A percentile compares a stretch with the other conserved stretches of the same genome.
Evolutionary conservation across 2,329 filamentous ascomycete species (phyloP).

Genomic region (Ophiosphaerella herpotricha): DNA sequence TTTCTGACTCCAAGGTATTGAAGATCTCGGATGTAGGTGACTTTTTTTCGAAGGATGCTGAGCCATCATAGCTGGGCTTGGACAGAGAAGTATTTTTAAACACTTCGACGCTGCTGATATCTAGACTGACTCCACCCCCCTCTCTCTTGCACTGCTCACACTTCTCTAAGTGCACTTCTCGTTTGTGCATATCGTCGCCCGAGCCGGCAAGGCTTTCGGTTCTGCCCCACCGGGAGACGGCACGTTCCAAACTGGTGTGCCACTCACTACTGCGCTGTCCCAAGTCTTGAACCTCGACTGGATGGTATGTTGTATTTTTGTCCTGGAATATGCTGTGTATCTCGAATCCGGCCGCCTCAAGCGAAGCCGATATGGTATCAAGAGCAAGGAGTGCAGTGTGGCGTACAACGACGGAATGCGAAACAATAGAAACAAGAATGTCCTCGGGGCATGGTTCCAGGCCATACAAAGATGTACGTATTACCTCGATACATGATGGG

Average conservation of each 20-base stretch:
- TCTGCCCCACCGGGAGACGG: constrained; percentile 36
- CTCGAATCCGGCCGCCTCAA: constrained; percentile 65
- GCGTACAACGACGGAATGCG: constrained; percentile 68
- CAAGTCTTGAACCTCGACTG: constrained; percentile 18
- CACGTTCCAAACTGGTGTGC: constrained; percentile 42
- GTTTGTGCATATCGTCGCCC: constrained; percentile 34
- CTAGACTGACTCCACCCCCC: constrained; percentile 27
- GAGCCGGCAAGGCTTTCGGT: constrained; percentile 12
- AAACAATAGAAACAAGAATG: constrained; percentile 72
- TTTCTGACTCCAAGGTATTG: constrained; percentile 18
- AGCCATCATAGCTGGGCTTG: constrained; percentile 18
- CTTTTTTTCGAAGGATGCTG: constrained; percentile 8
- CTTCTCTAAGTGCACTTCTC: constrained; percentile 37
- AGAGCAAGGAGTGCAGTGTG: constrained; percentile 54
- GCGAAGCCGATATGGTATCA: constrained; percentile 48
- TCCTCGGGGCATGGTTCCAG: constrained; percentile 57
- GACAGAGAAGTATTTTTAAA: constrained; percentile 9
- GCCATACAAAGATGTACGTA: constrained; percentile 61
- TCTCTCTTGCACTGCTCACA: constrained; percentile 44
- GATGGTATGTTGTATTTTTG: constrained; percentile 14
- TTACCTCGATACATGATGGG: constrained; percentile 71
- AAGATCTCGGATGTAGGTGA: constrained; percentile 21
- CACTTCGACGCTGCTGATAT: constrained; percentile 6
- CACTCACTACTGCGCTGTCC: constrained; percentile 30
- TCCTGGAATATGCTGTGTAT: constrained; percentile 55